Base-by-base conservation (phyloP, 768 basidiomycete species). In the Lactarius hengduanensis region DNA sequence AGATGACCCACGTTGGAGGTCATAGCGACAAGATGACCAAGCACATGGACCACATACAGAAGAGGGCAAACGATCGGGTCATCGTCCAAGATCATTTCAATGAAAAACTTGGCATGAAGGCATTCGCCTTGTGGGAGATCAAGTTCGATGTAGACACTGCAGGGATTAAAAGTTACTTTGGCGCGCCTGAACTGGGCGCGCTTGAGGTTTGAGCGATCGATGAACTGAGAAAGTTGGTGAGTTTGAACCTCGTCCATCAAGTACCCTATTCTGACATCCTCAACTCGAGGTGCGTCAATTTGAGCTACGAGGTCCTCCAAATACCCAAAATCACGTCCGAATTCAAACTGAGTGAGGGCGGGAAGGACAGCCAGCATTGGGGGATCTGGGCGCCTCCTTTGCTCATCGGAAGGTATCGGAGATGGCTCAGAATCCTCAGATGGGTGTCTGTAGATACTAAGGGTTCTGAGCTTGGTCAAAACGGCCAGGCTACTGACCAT, bases 141-240 rank as follows among this genome's bases (percentile, higher is more conserved):
- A 13, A 50, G 11, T 5, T 10, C 4, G 47, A 50, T 50, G 10
- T 2, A 0, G 22, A 10, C 10, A 3, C 22, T 0, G 1, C 13
- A 2, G 2, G 1, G 3, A 50, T 3, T 0, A 26, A 22, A n/a
- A 22, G 2, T 5, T 10, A 50, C 11, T 13, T 26, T 3, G 0
- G 22, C 11, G 11, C 11, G n/a, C 22, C 47, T 50, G 47, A 50
- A 22, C 22, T 50, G 47, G n/a, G 45, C 9, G n/a, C 4, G 20
- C 22, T 50, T 22, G 47, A 50, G 11, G 11, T 22, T 50, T 26
- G 47, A 13, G 0, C 22, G 47, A 22, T 4, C 22, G 10, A 50
- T 26, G 47, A 50, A 50, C 47, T 22, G 47, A 6, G 22, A 22
- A 50, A 50, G 47, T 22, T 50, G 47, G 22, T 22, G 22, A 50